Conservation (phyloP, 176 grass and related monocot species). For the Chloris gayana region DNA sequence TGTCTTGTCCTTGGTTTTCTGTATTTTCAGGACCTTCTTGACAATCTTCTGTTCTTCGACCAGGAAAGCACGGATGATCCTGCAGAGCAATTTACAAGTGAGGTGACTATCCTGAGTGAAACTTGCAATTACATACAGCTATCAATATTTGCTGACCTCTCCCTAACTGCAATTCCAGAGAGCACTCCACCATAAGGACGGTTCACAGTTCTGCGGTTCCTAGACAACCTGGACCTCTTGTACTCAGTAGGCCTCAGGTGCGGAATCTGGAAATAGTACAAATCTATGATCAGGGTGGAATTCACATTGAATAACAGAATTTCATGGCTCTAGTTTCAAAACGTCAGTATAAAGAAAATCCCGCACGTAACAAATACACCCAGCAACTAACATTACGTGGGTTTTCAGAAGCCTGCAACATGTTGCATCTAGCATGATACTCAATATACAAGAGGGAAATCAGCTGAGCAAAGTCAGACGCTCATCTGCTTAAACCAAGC, state of each 20-base stretch:
- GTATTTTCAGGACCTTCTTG: conserved; percentile 93
- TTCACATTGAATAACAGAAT: conserved; percentile 9
- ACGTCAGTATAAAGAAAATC: neutral
- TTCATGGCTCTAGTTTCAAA: too few relatives aligned
- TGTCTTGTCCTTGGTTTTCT: conserved; percentile 82
- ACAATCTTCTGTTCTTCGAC: conserved; percentile 94
- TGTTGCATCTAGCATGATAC: neutral
- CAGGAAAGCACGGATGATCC: conserved; percentile 82
- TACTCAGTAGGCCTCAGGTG: conserved; percentile 71
- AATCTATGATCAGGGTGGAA: neutral
- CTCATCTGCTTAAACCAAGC: too few relatives aligned
- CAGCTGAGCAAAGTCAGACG: neutral
- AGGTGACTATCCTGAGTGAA: neutral
- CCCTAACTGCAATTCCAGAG: conserved; percentile 62
- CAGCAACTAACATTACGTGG: neutral
- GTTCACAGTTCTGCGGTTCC: conserved; percentile 68
- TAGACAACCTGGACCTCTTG: conserved; percentile 67
- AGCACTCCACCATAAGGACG: conserved; percentile 70
- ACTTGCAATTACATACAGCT: neutral
- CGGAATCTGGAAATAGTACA: conserved; percentile 44
- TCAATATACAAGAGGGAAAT: neutral
- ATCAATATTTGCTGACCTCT: conserved; percentile 45
- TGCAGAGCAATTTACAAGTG: conserved; percentile 27
- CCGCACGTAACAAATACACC: neutral
- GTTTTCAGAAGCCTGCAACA: neutral